Percentiles rank a stretch among this genome's conserved stretches.
Conservation (phyloP, 1,284 basidiomycete species). For the Laetiporus sulphureus region DNA sequence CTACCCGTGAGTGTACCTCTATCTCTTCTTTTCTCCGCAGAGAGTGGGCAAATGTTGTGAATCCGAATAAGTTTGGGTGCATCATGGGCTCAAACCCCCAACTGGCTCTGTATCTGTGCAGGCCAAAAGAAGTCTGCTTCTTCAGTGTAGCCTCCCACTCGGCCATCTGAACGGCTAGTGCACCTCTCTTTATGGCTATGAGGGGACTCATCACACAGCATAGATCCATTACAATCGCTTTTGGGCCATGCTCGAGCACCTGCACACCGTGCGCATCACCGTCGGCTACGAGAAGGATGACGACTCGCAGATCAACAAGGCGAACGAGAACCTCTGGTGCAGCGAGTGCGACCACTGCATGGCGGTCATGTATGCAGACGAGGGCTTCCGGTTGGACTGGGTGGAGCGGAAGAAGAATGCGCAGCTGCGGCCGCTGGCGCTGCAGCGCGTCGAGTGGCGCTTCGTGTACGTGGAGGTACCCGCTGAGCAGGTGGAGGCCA, state of each 20-base stretch:
- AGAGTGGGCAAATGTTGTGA: too few relatives aligned
- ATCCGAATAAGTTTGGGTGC: too few relatives aligned
- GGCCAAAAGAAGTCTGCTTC: too few relatives aligned
- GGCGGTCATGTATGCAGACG: slow-evolving; percentile 13
- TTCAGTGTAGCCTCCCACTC: too few relatives aligned
- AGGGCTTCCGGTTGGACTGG: slow-evolving; percentile 11
- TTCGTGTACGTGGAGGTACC: slow-evolving; percentile 5
- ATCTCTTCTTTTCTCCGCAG: too few relatives aligned
- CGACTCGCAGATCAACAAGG: slow-evolving; percentile 1
- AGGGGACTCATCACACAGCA: too few relatives aligned
- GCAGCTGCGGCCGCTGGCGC: slow-evolving; percentile 6
- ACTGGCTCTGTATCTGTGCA: too few relatives aligned
- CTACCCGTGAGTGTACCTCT: slow-evolving; percentile 14
- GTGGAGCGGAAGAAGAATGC: slow-evolving; percentile 11
- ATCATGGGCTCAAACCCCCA: too few relatives aligned
- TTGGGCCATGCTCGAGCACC: slow-evolving; percentile 7
- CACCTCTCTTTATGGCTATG: too few relatives aligned
- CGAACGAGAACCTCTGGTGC: slow-evolving; percentile 11
- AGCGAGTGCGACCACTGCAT: slow-evolving; percentile 19
- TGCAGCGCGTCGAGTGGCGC: slow-evolving; percentile 13
- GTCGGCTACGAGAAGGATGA: slow-evolving; percentile 12
- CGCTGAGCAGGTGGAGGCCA: neutral
- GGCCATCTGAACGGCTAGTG: too few relatives aligned
- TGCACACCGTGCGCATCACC: slow-evolving; percentile 11
- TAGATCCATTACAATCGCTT: slow-evolving; percentile 11